Percentiles rank a stretch among this genome's conserved stretches.
phyloP scores from a whole-genome alignment of 345 rosid genomes.

The Populus davidiana region DNA sequence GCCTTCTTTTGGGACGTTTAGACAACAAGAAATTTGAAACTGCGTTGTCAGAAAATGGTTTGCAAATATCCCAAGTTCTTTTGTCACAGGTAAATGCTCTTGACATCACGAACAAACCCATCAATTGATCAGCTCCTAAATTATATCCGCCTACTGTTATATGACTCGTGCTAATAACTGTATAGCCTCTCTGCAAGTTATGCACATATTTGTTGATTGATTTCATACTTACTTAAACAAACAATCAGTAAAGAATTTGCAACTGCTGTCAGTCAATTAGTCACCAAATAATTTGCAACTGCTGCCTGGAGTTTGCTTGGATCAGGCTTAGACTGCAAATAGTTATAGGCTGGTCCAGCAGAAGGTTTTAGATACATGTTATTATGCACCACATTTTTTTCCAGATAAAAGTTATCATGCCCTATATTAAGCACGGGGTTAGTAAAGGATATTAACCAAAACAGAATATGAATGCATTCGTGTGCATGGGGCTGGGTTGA shows the following conservation, averaged over 20 bases:
- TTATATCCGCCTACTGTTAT: not conserved
- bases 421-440: no score
- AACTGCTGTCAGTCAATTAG: not conserved
- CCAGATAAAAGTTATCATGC: no score
- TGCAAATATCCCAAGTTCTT: slow-evolving; percentile 57
- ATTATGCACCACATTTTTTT: no score
- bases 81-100: slow-evolving; percentile 58
- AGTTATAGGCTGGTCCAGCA: not conserved
- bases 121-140: not conserved
- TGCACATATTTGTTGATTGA: not conserved
- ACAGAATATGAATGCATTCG: no score
- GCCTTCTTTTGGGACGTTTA: slow-evolving; percentile 86
- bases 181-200: slow-evolving; percentile 4
- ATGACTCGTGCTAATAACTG: not conserved
- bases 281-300: not conserved
- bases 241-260: not conserved
- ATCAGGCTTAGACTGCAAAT: not conserved
- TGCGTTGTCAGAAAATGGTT: slow-evolving; percentile 54
- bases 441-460: no score
- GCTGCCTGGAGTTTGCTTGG: not conserved
- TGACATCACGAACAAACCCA: not conserved
- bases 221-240: not conserved
- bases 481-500: no score
- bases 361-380: not conserved
- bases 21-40: slow-evolving; percentile 62